phyloP scores from a whole-genome alignment of 2,329 filamentous ascomycete species.

The Epichloe sylvatica region DNA sequence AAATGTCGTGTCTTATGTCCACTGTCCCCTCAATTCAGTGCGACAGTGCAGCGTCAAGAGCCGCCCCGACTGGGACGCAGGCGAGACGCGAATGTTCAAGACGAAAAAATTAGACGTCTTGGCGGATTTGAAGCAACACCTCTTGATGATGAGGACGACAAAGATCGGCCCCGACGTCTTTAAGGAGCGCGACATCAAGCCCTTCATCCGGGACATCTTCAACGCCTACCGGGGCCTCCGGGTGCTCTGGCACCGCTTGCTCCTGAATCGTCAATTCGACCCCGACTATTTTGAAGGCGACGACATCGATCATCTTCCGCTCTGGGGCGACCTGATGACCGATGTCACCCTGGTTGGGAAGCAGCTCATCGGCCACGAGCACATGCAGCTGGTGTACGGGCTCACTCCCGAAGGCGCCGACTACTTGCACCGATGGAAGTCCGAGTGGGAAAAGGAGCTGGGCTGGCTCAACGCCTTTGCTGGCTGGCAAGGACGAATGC shows the following conservation, averaged over 20 bases:
- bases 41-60: background rate
- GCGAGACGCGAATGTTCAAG: background rate
- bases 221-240: background rate
- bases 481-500: constrained; percentile 6
- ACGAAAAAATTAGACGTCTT: background rate
- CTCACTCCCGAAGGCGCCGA: constrained; percentile 2
- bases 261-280: background rate
- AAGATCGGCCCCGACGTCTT: background rate
- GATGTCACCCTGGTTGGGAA: background rate
- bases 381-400: constrained; percentile 4
- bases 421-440: constrained; percentile 1
- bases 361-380: background rate
- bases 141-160: background rate
- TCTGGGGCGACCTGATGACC: constrained; percentile 2
- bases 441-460: constrained; percentile 6
- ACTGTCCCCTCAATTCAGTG: background rate
- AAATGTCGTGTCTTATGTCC: background rate
- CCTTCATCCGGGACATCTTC: background rate
- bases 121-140: background rate
- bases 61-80: background rate
- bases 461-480: constrained; percentile 10
- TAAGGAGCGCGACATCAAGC: background rate
- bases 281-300: background rate
- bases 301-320: background rate
- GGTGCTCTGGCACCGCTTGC: background rate